Evolutionary conservation across 306 rosid genomes (phyloP).

Genomic region (Urtica urens): DNA sequence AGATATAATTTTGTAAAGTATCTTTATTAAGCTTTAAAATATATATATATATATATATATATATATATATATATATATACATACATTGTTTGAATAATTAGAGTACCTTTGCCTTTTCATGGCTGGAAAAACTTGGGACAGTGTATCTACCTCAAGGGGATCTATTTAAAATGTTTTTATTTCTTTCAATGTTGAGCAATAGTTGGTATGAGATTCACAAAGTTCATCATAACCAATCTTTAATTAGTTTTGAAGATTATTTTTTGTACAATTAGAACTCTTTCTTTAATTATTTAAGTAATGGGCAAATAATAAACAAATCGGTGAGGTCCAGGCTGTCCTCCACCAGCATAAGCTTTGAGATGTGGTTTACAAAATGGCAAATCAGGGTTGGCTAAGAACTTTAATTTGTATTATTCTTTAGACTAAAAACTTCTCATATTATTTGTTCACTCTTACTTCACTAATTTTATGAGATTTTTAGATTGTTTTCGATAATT

Average conservation of each 20-base stretch:
- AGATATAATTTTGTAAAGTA: slow-evolving; percentile 7
- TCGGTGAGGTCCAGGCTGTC: slow-evolving; percentile 27
- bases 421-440: neutral
- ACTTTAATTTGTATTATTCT: neutral
- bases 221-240: neutral
- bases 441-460: too few relatives aligned
- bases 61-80: too few relatives aligned
- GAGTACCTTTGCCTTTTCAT: too few relatives aligned
- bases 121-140: slow-evolving; percentile 5
- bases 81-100: too few relatives aligned
- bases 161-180: neutral
- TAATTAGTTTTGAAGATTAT: too few relatives aligned
- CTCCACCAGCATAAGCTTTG: slow-evolving; percentile 12
- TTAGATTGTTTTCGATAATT: too few relatives aligned
- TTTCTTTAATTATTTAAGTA: neutral
- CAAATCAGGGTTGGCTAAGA: slow-evolving; percentile 10
- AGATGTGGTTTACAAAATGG: slow-evolving; percentile 6
- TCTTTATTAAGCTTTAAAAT: neutral
- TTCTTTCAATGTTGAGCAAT: slow-evolving; percentile 7
- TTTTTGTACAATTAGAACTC: neutral
- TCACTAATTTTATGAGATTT: too few relatives aligned
- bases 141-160: slow-evolving; percentile 6
- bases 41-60: too few relatives aligned
- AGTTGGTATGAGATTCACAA: slow-evolving; percentile 6
- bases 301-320: neutral